These are phyloP conservation scores for Paramyrothecium roridum DNA, from an alignment of 2,329 filamentous ascomycete species.

Conservation along the genomic window DNA sequence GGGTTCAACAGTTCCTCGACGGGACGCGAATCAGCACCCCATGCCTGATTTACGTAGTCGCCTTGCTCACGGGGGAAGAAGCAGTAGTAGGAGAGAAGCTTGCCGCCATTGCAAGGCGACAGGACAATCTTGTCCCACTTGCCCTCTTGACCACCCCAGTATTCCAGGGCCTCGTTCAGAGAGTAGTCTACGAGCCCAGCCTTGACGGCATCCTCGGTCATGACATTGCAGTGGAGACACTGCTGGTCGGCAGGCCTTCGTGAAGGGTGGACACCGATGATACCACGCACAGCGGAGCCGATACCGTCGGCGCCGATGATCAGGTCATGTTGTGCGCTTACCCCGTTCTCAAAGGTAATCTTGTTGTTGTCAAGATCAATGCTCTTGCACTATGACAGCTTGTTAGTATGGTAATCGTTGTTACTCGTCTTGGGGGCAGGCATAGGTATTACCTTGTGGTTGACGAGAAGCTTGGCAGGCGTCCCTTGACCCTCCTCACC, in stretches of 20 bases:
- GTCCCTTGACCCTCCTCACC: constrained; percentile 48
- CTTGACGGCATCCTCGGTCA: constrained; percentile 55
- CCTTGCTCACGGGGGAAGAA: constrained; percentile 53
- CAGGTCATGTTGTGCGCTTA: constrained; percentile 50
- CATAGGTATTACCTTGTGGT: constrained; percentile 43
- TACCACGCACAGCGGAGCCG: constrained; percentile 59
- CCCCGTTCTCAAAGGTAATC: constrained; percentile 53
- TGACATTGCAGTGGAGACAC: constrained; percentile 64
- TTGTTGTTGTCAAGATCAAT: constrained; percentile 49
- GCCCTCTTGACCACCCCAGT: constrained; percentile 65
- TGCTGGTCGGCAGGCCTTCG: constrained; percentile 57
- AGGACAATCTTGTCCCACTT: constrained; percentile 69
- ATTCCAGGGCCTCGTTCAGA: constrained; percentile 58
- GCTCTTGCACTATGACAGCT: constrained; percentile 31
- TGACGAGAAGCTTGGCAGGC: constrained; percentile 52
- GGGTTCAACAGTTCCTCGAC: constrained; percentile 58
- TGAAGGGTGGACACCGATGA: constrained; percentile 59
- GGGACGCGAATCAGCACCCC: constrained; percentile 49
- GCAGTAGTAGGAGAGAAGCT: constrained; percentile 66
- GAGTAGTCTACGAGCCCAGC: constrained; percentile 63
- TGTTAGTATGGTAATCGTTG: background rate
- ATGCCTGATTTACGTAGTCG: constrained; percentile 57
- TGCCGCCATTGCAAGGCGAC: constrained; percentile 64
- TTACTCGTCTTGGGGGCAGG: too few relatives aligned
- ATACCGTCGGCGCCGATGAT: constrained; percentile 66